A percentile compares a stretch with the other conserved stretches of the same genome.
These are phyloP conservation scores for Geotrichum candidum DNA, from an alignment of 1,139 yeast species.

Conservation along the genomic window DNA sequence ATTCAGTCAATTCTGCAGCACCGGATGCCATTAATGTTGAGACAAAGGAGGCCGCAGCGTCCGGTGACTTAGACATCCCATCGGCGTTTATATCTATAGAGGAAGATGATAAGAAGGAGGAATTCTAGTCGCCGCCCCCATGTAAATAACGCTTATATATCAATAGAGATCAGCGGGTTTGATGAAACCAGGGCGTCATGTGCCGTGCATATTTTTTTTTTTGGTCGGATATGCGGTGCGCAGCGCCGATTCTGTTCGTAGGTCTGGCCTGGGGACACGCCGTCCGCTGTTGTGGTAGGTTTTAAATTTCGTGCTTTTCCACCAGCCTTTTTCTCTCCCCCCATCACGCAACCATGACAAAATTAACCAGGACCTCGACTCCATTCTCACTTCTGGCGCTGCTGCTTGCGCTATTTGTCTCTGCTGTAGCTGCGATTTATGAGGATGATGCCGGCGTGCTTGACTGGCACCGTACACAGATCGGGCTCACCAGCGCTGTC, in stretches of 20 bases:
- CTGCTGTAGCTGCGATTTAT: constrained; percentile 24
- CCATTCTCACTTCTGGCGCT: neutral
- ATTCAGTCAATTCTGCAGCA: constrained; percentile 21
- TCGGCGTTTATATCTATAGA: constrained; percentile 6
- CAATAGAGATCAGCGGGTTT: neutral
- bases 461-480: constrained; percentile 29
- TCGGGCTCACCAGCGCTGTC: constrained; percentile 23
- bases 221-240: too few relatives aligned
- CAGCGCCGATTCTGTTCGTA: neutral
- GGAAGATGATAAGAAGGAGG: constrained; percentile 1
- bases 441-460: constrained; percentile 31
- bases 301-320: neutral
- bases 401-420: neutral
- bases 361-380: neutral
- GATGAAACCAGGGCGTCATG: neutral
- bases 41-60: neutral
- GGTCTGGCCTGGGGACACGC: neutral
- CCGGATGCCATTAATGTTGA: neutral
- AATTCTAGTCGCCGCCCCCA: neutral
- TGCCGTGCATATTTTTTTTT: too few relatives aligned
- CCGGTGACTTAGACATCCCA: neutral
- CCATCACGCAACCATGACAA: neutral
- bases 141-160: neutral
- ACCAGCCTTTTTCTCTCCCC: neutral
- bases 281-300: neutral